These are phyloP conservation scores for Sporothrix protearum DNA, from an alignment of 2,329 filamentous ascomycete species.

Conservation along the genomic window DNA sequence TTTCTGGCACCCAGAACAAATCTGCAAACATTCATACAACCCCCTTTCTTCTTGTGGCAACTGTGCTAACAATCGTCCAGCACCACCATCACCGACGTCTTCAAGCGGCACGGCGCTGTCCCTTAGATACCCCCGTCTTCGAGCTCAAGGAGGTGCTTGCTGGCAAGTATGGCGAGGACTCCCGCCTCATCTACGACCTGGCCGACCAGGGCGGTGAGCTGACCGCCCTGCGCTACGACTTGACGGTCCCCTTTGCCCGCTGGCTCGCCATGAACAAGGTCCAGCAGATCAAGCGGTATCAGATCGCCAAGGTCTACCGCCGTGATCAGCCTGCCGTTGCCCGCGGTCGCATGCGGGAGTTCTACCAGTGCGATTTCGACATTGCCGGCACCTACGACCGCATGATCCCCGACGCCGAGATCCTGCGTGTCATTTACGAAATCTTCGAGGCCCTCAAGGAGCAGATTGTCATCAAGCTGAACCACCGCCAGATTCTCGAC, in stretches of 20 bases:
- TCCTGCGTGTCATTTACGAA: slow-evolving; percentile 78
- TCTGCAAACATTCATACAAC: too few relatives aligned
- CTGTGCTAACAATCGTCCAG: slow-evolving; percentile 14
- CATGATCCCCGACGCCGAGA: slow-evolving; percentile 90
- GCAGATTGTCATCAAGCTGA: slow-evolving; percentile 85
- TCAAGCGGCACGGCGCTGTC: slow-evolving; percentile 61
- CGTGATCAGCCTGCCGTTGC: slow-evolving; percentile 60
- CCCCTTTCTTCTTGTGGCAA: too few relatives aligned
- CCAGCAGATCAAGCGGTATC: slow-evolving; percentile 85
- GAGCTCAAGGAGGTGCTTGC: slow-evolving; percentile 68
- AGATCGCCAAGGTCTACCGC: slow-evolving; percentile 86
- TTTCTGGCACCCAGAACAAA: background rate
- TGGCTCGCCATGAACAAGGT: slow-evolving; percentile 91
- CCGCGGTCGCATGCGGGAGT: slow-evolving; percentile 90
- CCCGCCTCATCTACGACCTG: slow-evolving; percentile 68
- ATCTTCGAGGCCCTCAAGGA: slow-evolving; percentile 71
- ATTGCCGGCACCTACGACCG: slow-evolving; percentile 84
- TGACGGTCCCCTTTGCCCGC: slow-evolving; percentile 65
- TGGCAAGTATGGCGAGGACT: slow-evolving; percentile 61
- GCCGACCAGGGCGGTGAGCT: slow-evolving; percentile 80
- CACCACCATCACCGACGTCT: slow-evolving; percentile 29
- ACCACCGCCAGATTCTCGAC: slow-evolving; percentile 91
- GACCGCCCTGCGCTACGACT: slow-evolving; percentile 75
- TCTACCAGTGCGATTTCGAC: slow-evolving; percentile 97
- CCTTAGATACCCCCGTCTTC: slow-evolving; percentile 71